Conservation (phyloP, 208 protist species). For the Herpetomonas muscarum region DNA sequence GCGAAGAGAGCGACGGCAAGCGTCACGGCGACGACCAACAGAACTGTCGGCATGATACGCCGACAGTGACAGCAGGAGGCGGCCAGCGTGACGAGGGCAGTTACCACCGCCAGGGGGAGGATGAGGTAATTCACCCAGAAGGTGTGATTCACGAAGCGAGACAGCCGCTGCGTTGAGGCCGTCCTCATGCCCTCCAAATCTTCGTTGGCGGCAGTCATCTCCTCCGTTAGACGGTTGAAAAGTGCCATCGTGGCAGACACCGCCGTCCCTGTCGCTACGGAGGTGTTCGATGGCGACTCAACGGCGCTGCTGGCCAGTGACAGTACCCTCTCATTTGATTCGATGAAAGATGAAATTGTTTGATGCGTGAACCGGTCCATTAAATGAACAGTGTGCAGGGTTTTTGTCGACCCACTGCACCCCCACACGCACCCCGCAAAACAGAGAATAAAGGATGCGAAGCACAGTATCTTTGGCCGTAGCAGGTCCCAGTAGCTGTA, state of each 20-base stretch:
- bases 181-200: no score
- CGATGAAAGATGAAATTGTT: no score
- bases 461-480: constrained; percentile 22
- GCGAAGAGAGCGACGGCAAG: constrained; percentile 27
- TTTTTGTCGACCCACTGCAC: constrained; percentile 4
- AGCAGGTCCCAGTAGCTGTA: constrained; percentile 42
- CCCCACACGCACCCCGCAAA: constrained; percentile 26
- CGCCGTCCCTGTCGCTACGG: no score
- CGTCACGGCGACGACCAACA: constrained; percentile 25
- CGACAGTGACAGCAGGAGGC: constrained; percentile 25
- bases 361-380: background rate
- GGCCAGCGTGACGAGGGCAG: constrained; percentile 13
- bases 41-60: constrained; percentile 18
- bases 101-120: constrained; percentile 13
- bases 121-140: constrained; percentile 27
- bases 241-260: no score
- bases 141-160: constrained; percentile 6
- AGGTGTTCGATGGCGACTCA: no score
- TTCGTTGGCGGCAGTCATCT: no score
- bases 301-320: no score
- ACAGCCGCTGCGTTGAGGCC: no score
- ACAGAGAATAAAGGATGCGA: constrained; percentile 15
- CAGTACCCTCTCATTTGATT: no score
- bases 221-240: no score
- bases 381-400: background rate